phyloP scores from a whole-genome alignment of 2,329 filamentous ascomycete genomes.

The Fusarium vanettenii region DNA sequence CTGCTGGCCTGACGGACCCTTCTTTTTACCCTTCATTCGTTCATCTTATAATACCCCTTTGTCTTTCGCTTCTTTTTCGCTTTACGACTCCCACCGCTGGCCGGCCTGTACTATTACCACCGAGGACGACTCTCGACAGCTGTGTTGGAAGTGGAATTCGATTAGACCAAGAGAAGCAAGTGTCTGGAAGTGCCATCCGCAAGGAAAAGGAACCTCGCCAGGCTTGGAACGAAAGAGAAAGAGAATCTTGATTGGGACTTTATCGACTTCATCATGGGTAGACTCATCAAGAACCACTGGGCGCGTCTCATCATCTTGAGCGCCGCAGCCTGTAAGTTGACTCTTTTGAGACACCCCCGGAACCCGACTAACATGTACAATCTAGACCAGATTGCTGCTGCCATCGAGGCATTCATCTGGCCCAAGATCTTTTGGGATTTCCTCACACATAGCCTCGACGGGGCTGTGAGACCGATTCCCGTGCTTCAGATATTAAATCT shows the following conservation, averaged over 20 bases:
- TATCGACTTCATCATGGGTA: constrained; percentile 76
- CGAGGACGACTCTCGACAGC: constrained; percentile 13
- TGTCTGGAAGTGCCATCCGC: constrained; percentile 3
- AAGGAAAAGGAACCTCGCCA: constrained; percentile 14
- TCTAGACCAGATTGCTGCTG: constrained; percentile 87
- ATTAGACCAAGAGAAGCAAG: constrained; percentile 22
- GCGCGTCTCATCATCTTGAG: constrained; percentile 92
- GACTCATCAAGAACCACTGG: constrained; percentile 99
- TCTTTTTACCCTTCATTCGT: constrained; percentile 14
- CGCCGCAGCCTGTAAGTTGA: constrained; percentile 77
- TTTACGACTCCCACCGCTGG: constrained; percentile 28
- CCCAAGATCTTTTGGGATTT: constrained; percentile 99
- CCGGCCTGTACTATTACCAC: constrained; percentile 33
- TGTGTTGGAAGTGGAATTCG: constrained; percentile 22
- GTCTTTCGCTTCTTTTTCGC: constrained; percentile 8
- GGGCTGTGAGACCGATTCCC: constrained; percentile 87
- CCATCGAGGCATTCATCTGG: constrained; percentile 93
- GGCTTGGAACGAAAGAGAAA: constrained; percentile 9
- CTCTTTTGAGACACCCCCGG: constrained; percentile 25
- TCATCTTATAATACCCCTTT: neutral
- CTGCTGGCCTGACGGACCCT: constrained; percentile 33
- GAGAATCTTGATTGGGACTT: constrained; percentile 20
- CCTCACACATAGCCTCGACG: constrained; percentile 88
- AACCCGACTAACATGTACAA: constrained; percentile 39
- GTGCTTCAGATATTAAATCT: constrained; percentile 92